Evolutionary conservation across 805 yeast species (phyloP), one percentile per base, ranked within the genome.

Genomic region (Lipomyces lipofer): DNA sequence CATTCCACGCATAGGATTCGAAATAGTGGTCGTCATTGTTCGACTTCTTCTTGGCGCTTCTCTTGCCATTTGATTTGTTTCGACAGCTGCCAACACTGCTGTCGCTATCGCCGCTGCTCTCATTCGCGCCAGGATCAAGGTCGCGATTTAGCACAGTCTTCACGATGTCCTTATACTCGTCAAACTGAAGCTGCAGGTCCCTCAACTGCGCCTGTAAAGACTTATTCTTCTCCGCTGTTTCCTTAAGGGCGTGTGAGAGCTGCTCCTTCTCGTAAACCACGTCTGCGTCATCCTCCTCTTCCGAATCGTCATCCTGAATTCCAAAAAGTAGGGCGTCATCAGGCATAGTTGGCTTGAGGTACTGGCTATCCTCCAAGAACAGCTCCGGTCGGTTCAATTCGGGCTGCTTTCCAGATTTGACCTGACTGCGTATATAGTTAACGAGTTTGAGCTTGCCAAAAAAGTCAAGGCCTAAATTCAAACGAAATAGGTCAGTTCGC

Each of bases 1-100:
- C 96, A 68, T 89, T 90, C 69, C 94, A 98, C 71, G 92, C 97
- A 67, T 94, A 94, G 1, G 98, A 92, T 49, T 84, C 79, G 75
- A 94, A 94, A 73, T 94, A 94, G 72, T 92, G 98, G 73, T 90
- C 52, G 24, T 57, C 53, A 22, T 39, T 25, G 29, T 35, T 21
- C 9, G 40, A 17, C 13, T 47, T 43, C 27, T 44, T 32, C 47
- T 45, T 28, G 35, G 17, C 52, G n/a, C n/a, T n/a, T n/a, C n/a
- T n/a, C 21, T 7, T 19, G 13, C 50, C 19, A 1, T 12, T 43
- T 7, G 38, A 15, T 10, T 13, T 27, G 10, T 22, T 9, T 15
- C 49, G 46, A 3, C 29, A 4, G 9, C 43, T 36, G 19, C 46
- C 32, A 1, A 25, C 25, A 6, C 36, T 28, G 36, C 43, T 38